Evolutionary conservation across 1,284 basidiomycete genomes (phyloP), one percentile per base, ranked within the genome.

Genomic region (Lentinula novae-zelandiae): DNA sequence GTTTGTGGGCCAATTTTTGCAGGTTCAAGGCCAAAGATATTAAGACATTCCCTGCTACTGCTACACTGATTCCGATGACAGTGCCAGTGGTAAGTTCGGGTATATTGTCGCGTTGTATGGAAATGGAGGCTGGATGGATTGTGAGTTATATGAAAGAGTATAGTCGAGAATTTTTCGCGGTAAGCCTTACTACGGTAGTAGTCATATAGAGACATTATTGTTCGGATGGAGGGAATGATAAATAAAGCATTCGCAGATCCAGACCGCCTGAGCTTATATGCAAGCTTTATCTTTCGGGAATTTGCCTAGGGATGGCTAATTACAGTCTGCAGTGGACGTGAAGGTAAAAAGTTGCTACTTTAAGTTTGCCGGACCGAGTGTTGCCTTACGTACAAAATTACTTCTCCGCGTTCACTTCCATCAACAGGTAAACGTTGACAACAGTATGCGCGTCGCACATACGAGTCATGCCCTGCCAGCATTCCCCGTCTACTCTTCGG

Each of bases 1-100:
- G 82, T 67, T 83, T 82, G 75, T 98, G 95, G 0, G 94, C 94
- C 5, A 97, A 84, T 72, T 97, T 97, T 75, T 97, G 95, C 46
- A 92, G 78, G 70, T 95, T 95, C 69, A 98, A 81, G 2, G 95
- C 95, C 1, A 96, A 80, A 10, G 90, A 92, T 66, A 98, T 96
- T 64, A 97, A 83, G 5, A 96, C 73, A 71, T 97, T 97, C 52
- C 95, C 95, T 1, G 82, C 80, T 57, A 96, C 83, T 3, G 95
- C 90, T 56, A 96, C 86, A 10, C 82, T 81, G 49, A 97, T 95
- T 38, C 95, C 95, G 63, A 93, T 87, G 67, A 87, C 77, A 2
- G 87, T 86, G 52, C 79, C 75, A 15, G 79, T 77, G 27, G 79
- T 82, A 55, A 91, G 70, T 65, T 79, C 76, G n/a, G 88, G 88